Percentiles rank a stretch among this genome's conserved stretches.
Evolutionary conservation across 208 protist genomes (phyloP).

Genomic region (Leishmania mexicana): DNA sequence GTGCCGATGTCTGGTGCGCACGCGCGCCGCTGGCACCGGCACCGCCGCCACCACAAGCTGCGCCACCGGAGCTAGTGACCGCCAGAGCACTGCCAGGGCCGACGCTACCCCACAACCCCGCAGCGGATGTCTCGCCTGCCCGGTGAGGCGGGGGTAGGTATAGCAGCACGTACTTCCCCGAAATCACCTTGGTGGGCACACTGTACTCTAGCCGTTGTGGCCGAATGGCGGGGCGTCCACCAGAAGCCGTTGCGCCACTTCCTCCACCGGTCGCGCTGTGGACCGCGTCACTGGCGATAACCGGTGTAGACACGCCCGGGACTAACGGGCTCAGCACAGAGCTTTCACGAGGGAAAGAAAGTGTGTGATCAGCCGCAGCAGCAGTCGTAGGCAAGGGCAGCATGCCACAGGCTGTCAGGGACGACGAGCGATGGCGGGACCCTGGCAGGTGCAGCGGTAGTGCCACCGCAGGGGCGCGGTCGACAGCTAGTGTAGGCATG

Average conservation of each 20-base stretch:
- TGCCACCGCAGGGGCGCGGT: neutral
- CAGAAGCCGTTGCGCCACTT: neutral
- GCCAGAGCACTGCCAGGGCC: neutral
- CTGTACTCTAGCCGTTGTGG: conserved; percentile 38
- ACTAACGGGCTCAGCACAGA: conserved; percentile 18
- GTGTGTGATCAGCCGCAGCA: neutral
- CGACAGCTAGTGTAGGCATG: neutral
- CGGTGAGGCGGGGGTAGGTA: conserved; percentile 46
- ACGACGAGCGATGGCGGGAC: neutral
- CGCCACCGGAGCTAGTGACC: neutral
- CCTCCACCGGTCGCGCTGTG: neutral
- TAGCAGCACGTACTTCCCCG: conserved; percentile 73
- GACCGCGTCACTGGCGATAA: neutral
- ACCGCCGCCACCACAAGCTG: neutral
- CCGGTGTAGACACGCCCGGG: conserved; percentile 9
- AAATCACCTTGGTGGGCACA: conserved; percentile 48
- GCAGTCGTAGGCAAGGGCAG: neutral
- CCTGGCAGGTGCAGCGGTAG: neutral
- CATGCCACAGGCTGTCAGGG: conserved; percentile 3
- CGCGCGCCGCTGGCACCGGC: neutral
- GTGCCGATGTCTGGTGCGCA: neutral
- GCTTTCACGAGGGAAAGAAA: conserved; percentile 7
- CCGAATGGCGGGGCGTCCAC: neutral
- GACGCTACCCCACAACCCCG: conserved; percentile 18
- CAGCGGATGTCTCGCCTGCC: conserved; percentile 3